These are phyloP conservation scores for Dictyostelium purpureum DNA, from an alignment of 78 protist species.

Conservation along the genomic window DNA sequence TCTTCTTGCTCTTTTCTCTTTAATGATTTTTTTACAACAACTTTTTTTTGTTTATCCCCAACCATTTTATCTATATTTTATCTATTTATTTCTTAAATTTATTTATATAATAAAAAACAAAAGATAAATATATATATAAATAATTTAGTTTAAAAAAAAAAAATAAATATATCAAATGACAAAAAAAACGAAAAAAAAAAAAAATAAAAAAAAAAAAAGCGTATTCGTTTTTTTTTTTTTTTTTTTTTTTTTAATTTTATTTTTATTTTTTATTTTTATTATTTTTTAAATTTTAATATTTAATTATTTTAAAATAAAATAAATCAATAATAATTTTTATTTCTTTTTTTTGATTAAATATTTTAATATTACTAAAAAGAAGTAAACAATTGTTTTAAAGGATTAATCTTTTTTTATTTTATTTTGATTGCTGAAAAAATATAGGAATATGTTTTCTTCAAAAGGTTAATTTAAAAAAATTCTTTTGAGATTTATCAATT, in stretches of 20 bases:
- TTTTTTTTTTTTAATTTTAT: background rate
- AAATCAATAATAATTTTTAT: too few species aligned
- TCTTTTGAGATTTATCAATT: too few species aligned
- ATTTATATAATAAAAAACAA: too few species aligned
- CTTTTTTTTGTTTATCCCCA: background rate
- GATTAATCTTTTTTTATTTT: too few species aligned
- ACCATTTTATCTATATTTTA: background rate
- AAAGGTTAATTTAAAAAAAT: too few species aligned
- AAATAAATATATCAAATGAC: background rate
- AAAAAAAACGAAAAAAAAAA: background rate
- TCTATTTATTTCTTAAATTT: too few species aligned
- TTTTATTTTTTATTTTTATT: background rate
- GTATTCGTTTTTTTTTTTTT: background rate
- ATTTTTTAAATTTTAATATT: background rate
- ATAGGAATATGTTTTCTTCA: too few species aligned
- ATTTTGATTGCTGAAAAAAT: too few species aligned
- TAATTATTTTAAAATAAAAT: too few species aligned
- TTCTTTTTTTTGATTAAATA: too few species aligned
- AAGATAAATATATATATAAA: too few species aligned
- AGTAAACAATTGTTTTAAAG: too few species aligned
- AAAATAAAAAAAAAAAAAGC: background rate
- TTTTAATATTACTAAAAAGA: background rate
- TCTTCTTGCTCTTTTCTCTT: background rate
- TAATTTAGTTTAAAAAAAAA: background rate
- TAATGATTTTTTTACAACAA: background rate